These are phyloP conservation scores for Clohesyomyces aquaticus DNA, from an alignment of 495 filamentous ascomycete species.

Conservation along the genomic window DNA sequence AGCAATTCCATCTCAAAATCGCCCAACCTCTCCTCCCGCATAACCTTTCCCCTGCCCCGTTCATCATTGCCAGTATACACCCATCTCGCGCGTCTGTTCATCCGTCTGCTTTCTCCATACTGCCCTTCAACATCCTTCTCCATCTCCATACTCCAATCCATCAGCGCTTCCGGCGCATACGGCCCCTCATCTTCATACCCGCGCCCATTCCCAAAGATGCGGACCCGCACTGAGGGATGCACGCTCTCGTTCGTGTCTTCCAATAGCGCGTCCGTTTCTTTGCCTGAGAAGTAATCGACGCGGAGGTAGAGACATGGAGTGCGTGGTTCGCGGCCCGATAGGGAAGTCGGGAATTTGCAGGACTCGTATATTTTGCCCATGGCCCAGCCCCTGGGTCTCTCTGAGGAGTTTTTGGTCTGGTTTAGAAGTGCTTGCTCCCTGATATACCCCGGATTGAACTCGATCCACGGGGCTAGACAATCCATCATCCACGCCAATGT, in stretches of 20 bases:
- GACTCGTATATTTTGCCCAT: conserved; percentile 80
- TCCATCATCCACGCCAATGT: conserved; percentile 47
- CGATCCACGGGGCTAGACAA: conserved; percentile 31
- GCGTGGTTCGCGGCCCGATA: conserved; percentile 9
- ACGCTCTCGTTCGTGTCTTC: not conserved
- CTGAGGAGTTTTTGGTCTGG: not conserved
- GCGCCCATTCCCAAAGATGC: conserved; percentile 1
- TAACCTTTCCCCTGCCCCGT: conserved; percentile 8
- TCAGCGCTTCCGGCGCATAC: conserved; percentile 9
- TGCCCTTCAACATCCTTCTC: not conserved
- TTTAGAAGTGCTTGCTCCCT: conserved; percentile 71
- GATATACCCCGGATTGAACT: conserved; percentile 74
- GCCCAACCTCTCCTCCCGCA: conserved; percentile 15
- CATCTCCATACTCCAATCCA: conserved; percentile 5
- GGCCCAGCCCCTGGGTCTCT: conserved; percentile 74
- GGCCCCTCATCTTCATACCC: conserved; percentile 10
- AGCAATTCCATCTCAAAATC: conserved; percentile 23
- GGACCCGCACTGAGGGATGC: conserved; percentile 1
- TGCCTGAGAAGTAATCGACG: not conserved
- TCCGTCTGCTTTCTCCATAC: not conserved
- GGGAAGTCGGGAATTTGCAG: conserved; percentile 72
- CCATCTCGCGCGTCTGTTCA: not conserved
- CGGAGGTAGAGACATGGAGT: conserved; percentile 10
- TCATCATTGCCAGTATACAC: conserved; percentile 16
- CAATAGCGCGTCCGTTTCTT: not conserved